A percentile compares a stretch with the other conserved stretches of the same genome.
Conservation (phyloP, 306 rosid genomes). For the Cicer cuneatum region DNA sequence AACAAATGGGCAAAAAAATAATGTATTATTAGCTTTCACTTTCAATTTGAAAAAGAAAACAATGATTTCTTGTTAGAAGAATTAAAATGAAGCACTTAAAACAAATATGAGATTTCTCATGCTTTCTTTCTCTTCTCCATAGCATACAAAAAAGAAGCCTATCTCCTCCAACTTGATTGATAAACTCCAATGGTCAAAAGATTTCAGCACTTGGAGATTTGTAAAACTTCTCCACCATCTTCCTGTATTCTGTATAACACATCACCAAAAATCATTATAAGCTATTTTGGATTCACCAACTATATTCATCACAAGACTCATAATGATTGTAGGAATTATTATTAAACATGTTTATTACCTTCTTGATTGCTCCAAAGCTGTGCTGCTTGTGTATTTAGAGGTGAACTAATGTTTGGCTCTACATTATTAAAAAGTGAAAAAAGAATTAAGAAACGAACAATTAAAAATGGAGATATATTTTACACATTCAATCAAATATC, state of each 20-base stretch:
- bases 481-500: too few species aligned
- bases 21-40: too few species aligned
- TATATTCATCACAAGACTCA: neutral
- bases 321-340: neutral
- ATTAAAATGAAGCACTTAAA: conserved; percentile 22
- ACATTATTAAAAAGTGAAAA: neutral
- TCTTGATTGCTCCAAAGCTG: conserved; percentile 94
- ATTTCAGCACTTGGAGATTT: conserved; percentile 63
- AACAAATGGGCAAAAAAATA: too few species aligned
- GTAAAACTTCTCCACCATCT: conserved; percentile 94
- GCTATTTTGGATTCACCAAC: neutral
- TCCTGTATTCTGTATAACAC: conserved; percentile 72
- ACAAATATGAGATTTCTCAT: conserved; percentile 23
- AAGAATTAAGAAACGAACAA: too few species aligned
- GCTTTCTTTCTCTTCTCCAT: conserved; percentile 36
- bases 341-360: conserved; percentile 55
- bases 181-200: conserved; percentile 19
- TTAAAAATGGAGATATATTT: too few species aligned
- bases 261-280: neutral
- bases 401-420: conserved; percentile 94
- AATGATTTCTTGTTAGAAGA: too few species aligned
- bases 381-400: conserved; percentile 93
- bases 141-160: conserved; percentile 23
- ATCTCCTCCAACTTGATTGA: conserved; percentile 9
- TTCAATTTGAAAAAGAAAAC: too few species aligned